phyloP scores from a whole-genome alignment of 208 protist genomes.

The Leishmania gerbilli region DNA sequence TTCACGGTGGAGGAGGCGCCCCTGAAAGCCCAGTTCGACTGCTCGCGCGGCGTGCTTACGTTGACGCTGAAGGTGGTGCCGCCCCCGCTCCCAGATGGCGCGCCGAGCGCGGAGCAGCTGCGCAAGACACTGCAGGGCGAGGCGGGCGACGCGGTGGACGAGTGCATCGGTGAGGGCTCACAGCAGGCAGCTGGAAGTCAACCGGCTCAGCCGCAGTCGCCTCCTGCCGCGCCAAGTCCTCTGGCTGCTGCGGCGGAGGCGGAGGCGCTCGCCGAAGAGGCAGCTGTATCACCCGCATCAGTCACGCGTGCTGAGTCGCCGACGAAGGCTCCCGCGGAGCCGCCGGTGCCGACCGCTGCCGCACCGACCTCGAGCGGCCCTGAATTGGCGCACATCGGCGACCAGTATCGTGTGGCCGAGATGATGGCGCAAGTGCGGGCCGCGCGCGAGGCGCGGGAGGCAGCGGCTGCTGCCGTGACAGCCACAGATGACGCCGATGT shows the following conservation, averaged over 20 bases:
- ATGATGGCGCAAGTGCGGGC: slow-evolving; percentile 62
- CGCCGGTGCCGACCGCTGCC: not conserved
- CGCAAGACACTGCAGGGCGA: slow-evolving; percentile 20
- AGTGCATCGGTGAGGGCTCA: not conserved
- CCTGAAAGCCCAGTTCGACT: slow-evolving; percentile 69
- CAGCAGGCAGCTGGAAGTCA: not conserved
- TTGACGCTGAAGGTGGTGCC: slow-evolving; percentile 77
- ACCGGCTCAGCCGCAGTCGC: not conserved
- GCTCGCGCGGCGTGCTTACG: slow-evolving; percentile 51
- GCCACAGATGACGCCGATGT: slow-evolving; percentile 9
- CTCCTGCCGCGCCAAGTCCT: not conserved
- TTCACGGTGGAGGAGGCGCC: slow-evolving; percentile 77
- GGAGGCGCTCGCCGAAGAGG: not conserved
- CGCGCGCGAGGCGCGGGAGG: slow-evolving; percentile 44
- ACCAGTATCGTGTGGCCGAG: slow-evolving; percentile 30
- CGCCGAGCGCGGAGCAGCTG: slow-evolving; percentile 45
- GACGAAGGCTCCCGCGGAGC: not conserved
- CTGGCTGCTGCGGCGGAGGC: not conserved
- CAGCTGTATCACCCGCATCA: not conserved
- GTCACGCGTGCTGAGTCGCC: not conserved
- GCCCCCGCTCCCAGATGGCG: slow-evolving; percentile 41
- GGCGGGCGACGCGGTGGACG: slow-evolving; percentile 2
- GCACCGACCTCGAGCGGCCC: slow-evolving; percentile 1
- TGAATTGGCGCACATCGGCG: slow-evolving; percentile 29
- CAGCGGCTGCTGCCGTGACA: slow-evolving; percentile 20